phyloP scores from a whole-genome alignment of 163 green algal species.

The Chlorella variabilis region DNA sequence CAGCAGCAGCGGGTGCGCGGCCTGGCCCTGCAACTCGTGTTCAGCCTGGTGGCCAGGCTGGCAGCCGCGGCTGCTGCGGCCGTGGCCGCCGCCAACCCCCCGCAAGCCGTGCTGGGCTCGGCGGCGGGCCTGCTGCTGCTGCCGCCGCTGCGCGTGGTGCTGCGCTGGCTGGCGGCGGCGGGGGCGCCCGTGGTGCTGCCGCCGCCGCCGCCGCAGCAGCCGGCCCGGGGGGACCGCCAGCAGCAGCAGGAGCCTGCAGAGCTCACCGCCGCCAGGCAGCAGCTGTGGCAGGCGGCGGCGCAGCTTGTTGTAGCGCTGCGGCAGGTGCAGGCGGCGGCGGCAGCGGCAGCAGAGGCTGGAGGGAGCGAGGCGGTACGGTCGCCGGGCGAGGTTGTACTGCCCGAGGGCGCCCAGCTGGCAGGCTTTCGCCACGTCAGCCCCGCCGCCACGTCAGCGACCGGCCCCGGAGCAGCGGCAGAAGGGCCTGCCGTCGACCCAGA shows the following conservation, averaged over 20 bases:
- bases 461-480: neutral
- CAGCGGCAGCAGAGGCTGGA: neutral
- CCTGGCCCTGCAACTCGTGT: slow-evolving; percentile 28
- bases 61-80: slow-evolving; percentile 9
- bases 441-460: neutral
- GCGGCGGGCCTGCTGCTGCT: slow-evolving; percentile 38
- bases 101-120: neutral
- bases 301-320: neutral
- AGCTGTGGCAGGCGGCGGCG: slow-evolving; percentile 8
- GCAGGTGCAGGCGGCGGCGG: neutral
- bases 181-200: neutral
- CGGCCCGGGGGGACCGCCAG: neutral
- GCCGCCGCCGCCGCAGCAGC: neutral
- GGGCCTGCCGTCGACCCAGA: neutral
- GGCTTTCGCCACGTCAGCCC: neutral
- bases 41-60: slow-evolving; percentile 19
- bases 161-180: slow-evolving; percentile 56
- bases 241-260: neutral
- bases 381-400: neutral
- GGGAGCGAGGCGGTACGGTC: too few relatives aligned
- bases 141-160: slow-evolving; percentile 38
- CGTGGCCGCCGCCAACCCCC: neutral
- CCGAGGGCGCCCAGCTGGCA: slow-evolving; percentile 13
- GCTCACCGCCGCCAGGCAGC: neutral
- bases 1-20: slow-evolving; percentile 37